These are phyloP conservation scores for Phlebopus sp. DNA, from an alignment of 1,284 basidiomycete genomes.

Conservation along the genomic window DNA sequence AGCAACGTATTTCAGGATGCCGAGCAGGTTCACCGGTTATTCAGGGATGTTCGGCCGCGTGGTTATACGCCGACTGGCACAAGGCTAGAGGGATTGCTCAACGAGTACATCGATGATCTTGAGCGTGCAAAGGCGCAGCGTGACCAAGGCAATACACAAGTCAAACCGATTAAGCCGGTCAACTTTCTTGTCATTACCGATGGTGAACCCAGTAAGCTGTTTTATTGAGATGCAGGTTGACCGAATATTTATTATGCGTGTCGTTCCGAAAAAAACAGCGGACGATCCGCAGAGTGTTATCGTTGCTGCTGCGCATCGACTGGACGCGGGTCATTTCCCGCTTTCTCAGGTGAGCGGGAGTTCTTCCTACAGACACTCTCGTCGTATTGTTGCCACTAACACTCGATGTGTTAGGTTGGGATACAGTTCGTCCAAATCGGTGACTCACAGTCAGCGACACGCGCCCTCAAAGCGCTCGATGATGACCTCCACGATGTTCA, in stretches of 20 bases:
- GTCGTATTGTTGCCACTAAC: constrained; percentile 5
- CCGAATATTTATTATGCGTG: no score
- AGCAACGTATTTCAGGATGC: constrained; percentile 22
- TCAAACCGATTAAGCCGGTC: constrained; percentile 45
- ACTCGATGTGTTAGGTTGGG: constrained; percentile 36
- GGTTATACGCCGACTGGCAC: constrained; percentile 50
- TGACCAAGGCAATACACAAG: constrained; percentile 32
- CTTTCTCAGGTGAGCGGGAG: constrained; percentile 49
- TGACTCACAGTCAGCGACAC: constrained; percentile 39
- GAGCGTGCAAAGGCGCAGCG: constrained; percentile 36
- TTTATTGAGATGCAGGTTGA: background rate
- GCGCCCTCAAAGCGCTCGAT: constrained; percentile 47
- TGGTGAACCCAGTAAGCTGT: constrained; percentile 49
- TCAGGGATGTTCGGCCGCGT: constrained; percentile 40
- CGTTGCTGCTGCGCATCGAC: constrained; percentile 44
- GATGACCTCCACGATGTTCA: constrained; percentile 39
- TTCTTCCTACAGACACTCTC: background rate
- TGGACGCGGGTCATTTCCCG: constrained; percentile 48
- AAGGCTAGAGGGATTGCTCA: constrained; percentile 45
- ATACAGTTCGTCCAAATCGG: constrained; percentile 67
- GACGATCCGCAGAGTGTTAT: constrained; percentile 53
- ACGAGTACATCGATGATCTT: constrained; percentile 43
- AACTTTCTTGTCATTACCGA: constrained; percentile 65
- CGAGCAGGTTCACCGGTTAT: constrained; percentile 38
- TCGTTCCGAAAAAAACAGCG: constrained; percentile 26